phyloP scores from a whole-genome alignment of 2,329 filamentous ascomycete species.

The Xylaria sp. region DNA sequence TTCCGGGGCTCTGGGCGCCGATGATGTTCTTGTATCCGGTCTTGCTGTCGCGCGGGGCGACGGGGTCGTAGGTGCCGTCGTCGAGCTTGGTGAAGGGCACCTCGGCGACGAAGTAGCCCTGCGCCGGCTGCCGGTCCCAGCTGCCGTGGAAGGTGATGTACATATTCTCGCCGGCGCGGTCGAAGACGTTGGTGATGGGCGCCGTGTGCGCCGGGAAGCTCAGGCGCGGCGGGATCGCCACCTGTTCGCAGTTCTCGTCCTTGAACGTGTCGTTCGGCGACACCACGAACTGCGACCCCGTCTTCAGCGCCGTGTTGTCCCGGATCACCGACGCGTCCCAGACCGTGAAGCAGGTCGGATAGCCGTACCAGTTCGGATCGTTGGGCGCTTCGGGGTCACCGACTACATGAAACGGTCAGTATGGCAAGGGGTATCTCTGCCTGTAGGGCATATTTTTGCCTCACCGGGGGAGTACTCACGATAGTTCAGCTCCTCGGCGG shows the following conservation, averaged over 20 bases:
- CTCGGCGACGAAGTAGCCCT: conserved; percentile 42
- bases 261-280: conserved; percentile 37
- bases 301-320: conserved; percentile 36
- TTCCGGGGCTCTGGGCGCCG: conserved; percentile 47
- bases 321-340: conserved; percentile 46
- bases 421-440: neutral
- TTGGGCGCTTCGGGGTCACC: conserved; percentile 56
- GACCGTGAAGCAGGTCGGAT: conserved; percentile 51
- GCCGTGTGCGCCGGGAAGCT: conserved; percentile 62
- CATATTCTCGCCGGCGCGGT: conserved; percentile 55
- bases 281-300: conserved; percentile 41
- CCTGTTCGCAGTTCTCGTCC: conserved; percentile 32
- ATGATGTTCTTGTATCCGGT: conserved; percentile 51
- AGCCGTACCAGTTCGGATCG: conserved; percentile 58
- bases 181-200: conserved; percentile 66
- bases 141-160: conserved; percentile 67
- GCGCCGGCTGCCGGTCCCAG: conserved; percentile 46
- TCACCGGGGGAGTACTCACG: conserved; percentile 31
- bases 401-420: conserved; percentile 33
- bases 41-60: conserved; percentile 39
- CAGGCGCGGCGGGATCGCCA: conserved; percentile 46
- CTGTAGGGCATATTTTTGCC: neutral
- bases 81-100: conserved; percentile 41
- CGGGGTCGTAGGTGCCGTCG: conserved; percentile 35
- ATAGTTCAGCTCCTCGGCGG: conserved; percentile 68